Evolutionary conservation across 441 rosid species (phyloP), one percentile per base, ranked within the genome.

Genomic region (Gossypium laxum): DNA sequence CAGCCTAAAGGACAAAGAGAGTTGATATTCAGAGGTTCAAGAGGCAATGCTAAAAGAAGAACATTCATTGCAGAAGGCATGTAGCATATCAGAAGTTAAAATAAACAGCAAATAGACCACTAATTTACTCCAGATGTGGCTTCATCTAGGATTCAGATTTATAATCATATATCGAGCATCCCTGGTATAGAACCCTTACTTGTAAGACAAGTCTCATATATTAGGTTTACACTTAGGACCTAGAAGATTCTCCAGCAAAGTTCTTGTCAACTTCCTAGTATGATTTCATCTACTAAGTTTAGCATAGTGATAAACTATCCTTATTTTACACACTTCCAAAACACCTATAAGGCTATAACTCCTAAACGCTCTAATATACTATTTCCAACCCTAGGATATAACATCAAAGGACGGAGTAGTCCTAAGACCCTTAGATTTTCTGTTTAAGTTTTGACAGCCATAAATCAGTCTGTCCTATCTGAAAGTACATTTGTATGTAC

Each of bases 1-100:
- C 99, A 67, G 97, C 99, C 99, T 95, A 80, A 73, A 81, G 74
- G 67, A 70, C 68, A 69, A 72, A 30, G 48, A 68, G 1, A 21
- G 45, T 72, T 56, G 26, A 71, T 28, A 32, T 54, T 17, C 67
- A 56, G 43, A 62, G 54, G 18, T 59, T 73, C 60, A 47, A 65
- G 15, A 21, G 28, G 30, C 47, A 50, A 14, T 34, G 26, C 30
- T 52, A 47, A 50, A 71, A 56, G 12, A 38, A 50, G 26, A 47
- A 51, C 71, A 51, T 28, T 17, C 71, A 67, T 17, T 50, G 71
- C 45, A 26, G 73, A 52, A 72, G 58, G 38, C 28, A 19, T 41
- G n/a, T 70, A 38, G 72, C 76, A 43, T 43, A 59, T 28, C 6
- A 28, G 50, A 67, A 52, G 26, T 14, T 30, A 61, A 56, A 51